These are phyloP conservation scores for Kodamaea ohmeri DNA, from an alignment of 1,139 yeast genomes.

Conservation along the genomic window DNA sequence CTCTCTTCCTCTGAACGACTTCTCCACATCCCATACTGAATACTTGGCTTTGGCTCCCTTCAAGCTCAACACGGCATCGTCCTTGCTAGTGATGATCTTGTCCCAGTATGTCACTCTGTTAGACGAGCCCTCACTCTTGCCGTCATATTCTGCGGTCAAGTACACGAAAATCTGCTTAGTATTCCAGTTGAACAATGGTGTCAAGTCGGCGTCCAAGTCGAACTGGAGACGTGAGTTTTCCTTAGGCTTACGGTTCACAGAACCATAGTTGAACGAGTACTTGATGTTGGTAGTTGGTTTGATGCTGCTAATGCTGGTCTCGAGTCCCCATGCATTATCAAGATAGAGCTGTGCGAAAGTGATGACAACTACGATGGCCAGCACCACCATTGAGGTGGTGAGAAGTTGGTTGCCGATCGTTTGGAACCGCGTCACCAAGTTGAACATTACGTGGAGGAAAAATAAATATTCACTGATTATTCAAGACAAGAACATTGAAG, in stretches of 20 bases:
- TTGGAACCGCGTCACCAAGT: conserved; percentile 46
- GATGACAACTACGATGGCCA: conserved; percentile 44
- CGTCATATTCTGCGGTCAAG: conserved; percentile 84
- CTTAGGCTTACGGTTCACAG: conserved; percentile 65
- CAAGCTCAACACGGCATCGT: conserved; percentile 57
- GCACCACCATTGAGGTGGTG: conserved; percentile 48
- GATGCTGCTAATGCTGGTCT: conserved; percentile 41
- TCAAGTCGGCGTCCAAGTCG: conserved; percentile 63
- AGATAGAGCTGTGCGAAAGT: conserved; percentile 50
- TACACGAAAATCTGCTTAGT: conserved; percentile 92
- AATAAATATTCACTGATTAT: background rate
- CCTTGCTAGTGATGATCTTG: conserved; percentile 59
- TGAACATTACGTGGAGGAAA: conserved; percentile 30
- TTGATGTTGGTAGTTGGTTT: conserved; percentile 48
- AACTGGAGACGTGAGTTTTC: conserved; percentile 74
- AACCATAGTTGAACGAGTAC: conserved; percentile 72
- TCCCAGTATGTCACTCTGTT: conserved; percentile 92
- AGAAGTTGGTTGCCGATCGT: conserved; percentile 55
- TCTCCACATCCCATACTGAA: conserved; percentile 84
- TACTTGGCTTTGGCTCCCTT: conserved; percentile 65
- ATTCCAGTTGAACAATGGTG: conserved; percentile 90
- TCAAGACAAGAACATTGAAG: background rate
- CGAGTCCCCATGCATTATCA: conserved; percentile 43
- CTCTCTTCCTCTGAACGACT: conserved; percentile 61
- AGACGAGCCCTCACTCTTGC: conserved; percentile 45